Evolutionary conservation across 768 basidiomycete species (phyloP), one percentile per base, ranked within the genome.

Genomic region (Lentinula guzmanii): DNA sequence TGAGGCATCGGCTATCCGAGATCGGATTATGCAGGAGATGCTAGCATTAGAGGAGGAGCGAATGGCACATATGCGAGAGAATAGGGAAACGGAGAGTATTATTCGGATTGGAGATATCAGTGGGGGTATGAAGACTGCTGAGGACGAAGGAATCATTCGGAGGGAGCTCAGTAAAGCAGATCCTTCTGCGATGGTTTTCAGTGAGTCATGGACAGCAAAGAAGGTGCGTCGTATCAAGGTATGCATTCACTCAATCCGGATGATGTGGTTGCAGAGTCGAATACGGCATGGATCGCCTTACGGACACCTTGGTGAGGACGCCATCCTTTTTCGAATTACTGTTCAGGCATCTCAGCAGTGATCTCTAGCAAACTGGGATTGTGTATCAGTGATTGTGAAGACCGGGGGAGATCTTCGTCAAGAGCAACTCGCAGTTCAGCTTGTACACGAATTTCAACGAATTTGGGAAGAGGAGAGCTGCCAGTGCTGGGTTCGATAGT

Each of bases 21-120:
- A 94, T 66, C 83, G 95, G 21, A 99, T 99, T 63, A 99, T 99
- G 97, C 86, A 90, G 66, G 97, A 99, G 79, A 99, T 99, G 97
- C 79, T 98, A 64, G 81, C 93, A 24, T 77, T 99, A 31, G 97
- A 99, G 74, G 95, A 98, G 70, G 94, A 98, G 71, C 84, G 97
- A 28, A 95, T 99, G 87, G 86, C 90, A 62, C 83, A 95, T 18
- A 98, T 96, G 95, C 81, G 82, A 61, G 86, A 86, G 66, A 81
- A 80, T 63, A 73, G 76, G 11, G 88, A 90, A 64, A 84, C 82
- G 53, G 88, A 91, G 62, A 79, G 85, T 21, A 84, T 88, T 66
- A 78, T 90, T 66, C 76, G 83, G 48, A 79, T 87, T 68, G 77
- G 76, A 46, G 79, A 80, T 52, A 69, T 79, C 31, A 81, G 79